These are phyloP conservation scores for Pseudonitzschia multiseries DNA, from an alignment of 108 stramenopile species.

Conservation along the genomic window DNA sequence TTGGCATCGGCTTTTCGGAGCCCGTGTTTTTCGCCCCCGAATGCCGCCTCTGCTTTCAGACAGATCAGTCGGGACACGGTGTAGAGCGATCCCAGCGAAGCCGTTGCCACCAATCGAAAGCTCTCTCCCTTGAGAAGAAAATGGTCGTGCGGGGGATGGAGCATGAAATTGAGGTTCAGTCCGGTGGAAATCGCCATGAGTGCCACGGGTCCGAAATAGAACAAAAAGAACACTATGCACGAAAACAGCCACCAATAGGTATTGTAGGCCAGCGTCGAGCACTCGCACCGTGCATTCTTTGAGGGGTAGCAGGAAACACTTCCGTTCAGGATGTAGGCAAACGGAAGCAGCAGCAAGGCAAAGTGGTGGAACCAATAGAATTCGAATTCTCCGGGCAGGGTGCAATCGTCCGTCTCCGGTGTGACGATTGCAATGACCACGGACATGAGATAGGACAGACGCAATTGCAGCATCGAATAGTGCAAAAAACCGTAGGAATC, in stretches of 20 bases:
- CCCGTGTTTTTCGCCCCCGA: not conserved
- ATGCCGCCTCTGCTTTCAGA: not conserved
- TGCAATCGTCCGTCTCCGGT: slow-evolving; percentile 21
- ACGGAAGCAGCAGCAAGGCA: slow-evolving; percentile 14
- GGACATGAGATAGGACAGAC: slow-evolving; percentile 9
- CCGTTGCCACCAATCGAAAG: slow-evolving; percentile 23
- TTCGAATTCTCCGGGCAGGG: slow-evolving; percentile 11
- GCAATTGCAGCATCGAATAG: slow-evolving; percentile 10
- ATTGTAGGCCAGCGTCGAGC: slow-evolving; percentile 10
- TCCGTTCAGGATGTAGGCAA: slow-evolving; percentile 9
- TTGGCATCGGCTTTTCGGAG: not conserved
- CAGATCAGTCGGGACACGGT: not conserved
- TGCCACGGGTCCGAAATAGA: slow-evolving; percentile 22
- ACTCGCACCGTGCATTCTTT: not conserved
- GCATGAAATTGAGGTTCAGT: slow-evolving; percentile 30
- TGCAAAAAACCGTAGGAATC: not conserved
- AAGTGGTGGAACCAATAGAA: slow-evolving; percentile 28
- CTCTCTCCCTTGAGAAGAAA: slow-evolving; percentile 11
- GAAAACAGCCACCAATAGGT: slow-evolving; percentile 24
- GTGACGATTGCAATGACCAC: slow-evolving; percentile 26
- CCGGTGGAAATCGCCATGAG: slow-evolving; percentile 23
- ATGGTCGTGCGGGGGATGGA: slow-evolving; percentile 30
- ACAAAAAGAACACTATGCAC: slow-evolving; percentile 13
- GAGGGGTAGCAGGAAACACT: slow-evolving; percentile 16
- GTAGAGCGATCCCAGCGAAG: slow-evolving; percentile 1